Base-by-base conservation (phyloP, 257 asterid genomes). In the Petunia secreta region DNA sequence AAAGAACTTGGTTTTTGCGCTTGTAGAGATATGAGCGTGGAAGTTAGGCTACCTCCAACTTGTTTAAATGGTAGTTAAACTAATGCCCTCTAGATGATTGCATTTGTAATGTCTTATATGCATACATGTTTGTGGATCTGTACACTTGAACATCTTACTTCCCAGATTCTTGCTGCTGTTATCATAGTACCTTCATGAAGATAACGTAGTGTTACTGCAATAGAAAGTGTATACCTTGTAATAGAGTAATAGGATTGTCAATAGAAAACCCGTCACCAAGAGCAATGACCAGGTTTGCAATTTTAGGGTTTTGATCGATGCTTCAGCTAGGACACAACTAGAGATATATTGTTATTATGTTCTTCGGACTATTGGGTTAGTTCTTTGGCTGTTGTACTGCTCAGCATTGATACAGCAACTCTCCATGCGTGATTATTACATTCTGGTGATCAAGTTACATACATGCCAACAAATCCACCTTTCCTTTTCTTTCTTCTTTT, bases 31-130 rank as follows among this genome's bases (percentile, higher is more conserved):
- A 50, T 73, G 62, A 50, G 43, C 36, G 14, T 73, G 78, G 62
- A 73, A 50, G 78, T 73, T 52, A 11, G 25, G 46, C 59, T 50
- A 39, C 34, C 13, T 34, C 46, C 62, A 34, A 36, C 46, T 73
- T 73, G 44, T 73, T 73, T 73, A 73, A 50, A 71, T 48, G 41
- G 77, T 48, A 48, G 46, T 73, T 73, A 50, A 16, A 71, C 76
- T 71, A 34, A 57, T 48, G 38, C 48, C 59, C 5, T 1, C 44
- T 50, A 48, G 77, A 11, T 48, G 44, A 71, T 48, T 71, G 44
- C 62, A 71, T 50, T 73, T 3, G 78, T 73, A 44, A 41, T 13
- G 25, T 50, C 14, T 58, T 71, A 50, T 50, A 34, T 16, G 4
- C 37, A 2, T 50, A 44, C 50, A 2, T 36, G 7, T 11, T 50